Conservation (phyloP, 768 basidiomycete species). For the Leccinellum luteum region DNA sequence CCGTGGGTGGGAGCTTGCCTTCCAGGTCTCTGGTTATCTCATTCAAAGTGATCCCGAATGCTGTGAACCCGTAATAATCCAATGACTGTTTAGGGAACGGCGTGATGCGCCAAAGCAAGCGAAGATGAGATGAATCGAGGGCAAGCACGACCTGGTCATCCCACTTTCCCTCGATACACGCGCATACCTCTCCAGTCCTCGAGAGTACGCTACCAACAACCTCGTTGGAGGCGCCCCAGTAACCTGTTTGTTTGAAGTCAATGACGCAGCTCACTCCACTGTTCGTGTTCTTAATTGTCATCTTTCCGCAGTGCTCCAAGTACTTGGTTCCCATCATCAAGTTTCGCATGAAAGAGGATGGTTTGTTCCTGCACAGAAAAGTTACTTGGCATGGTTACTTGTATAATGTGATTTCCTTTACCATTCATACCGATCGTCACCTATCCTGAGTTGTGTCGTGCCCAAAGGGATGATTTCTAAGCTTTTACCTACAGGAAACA, state of each 20-base stretch:
- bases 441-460: conserved; percentile 62
- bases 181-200: conserved; percentile 48
- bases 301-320: conserved; percentile 79
- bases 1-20: conserved; percentile 69
- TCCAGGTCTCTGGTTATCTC: conserved; percentile 69
- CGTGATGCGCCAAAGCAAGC: conserved; percentile 72
- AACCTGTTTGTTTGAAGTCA: conserved; percentile 86
- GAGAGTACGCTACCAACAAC: conserved; percentile 62
- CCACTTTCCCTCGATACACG: conserved; percentile 86
- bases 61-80: conserved; percentile 81
- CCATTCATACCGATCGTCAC: conserved; percentile 71
- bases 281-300: conserved; percentile 66
- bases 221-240: conserved; percentile 76
- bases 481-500: conserved; percentile 64
- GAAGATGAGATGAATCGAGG: conserved; percentile 65
- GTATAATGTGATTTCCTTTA: conserved; percentile 28
- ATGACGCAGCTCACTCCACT: conserved; percentile 58
- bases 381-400: conserved; percentile 1
- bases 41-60: conserved; percentile 76
- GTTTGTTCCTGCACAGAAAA: conserved; percentile 60
- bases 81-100: conserved; percentile 70
- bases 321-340: conserved; percentile 90
- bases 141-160: conserved; percentile 76
- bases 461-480: conserved; percentile 85
- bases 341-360: conserved; percentile 86